Percentiles rank a stretch among this genome's conserved stretches.
Evolutionary conservation across 2,329 filamentous ascomycete species (phyloP).

Genomic region (Penicillium expansum): DNA sequence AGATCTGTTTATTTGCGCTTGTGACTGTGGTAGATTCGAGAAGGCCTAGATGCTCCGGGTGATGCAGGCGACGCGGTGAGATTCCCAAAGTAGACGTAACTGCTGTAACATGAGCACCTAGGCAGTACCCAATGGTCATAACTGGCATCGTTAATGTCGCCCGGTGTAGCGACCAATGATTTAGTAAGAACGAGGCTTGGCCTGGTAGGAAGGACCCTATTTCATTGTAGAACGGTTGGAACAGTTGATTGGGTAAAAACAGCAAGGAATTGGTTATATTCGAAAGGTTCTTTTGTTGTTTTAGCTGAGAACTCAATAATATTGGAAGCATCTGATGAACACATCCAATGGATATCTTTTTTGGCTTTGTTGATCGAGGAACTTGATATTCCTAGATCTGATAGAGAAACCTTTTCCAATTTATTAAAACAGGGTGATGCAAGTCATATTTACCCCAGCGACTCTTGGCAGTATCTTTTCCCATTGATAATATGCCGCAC

Average conservation of each 20-base stretch:
- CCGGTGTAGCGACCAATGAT: too few species aligned
- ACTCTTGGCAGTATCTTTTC: neutral
- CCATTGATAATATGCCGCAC: neutral
- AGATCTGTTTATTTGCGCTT: neutral
- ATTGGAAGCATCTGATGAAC: neutral
- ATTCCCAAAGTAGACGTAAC: conserved; percentile 1
- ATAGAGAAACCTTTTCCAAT: neutral
- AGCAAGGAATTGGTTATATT: neutral
- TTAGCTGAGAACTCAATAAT: neutral
- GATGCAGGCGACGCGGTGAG: conserved; percentile 7
- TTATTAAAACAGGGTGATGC: neutral
- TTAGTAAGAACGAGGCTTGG: neutral
- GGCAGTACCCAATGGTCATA: neutral
- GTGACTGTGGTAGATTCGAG: neutral
- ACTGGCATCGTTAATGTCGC: too few species aligned
- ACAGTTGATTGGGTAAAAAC: neutral
- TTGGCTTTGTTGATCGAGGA: neutral
- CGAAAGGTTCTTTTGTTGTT: neutral
- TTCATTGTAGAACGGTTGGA: neutral
- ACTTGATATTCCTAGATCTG: neutral
- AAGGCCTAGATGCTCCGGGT: conserved; percentile 8
- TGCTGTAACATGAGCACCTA: neutral
- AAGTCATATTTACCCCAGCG: conserved; percentile 1
- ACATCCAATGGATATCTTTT: neutral
- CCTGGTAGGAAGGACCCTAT: neutral